Evolutionary conservation across 192 early-diverging fungal genomes (phyloP).

Genomic region (Podila epigama): DNA sequence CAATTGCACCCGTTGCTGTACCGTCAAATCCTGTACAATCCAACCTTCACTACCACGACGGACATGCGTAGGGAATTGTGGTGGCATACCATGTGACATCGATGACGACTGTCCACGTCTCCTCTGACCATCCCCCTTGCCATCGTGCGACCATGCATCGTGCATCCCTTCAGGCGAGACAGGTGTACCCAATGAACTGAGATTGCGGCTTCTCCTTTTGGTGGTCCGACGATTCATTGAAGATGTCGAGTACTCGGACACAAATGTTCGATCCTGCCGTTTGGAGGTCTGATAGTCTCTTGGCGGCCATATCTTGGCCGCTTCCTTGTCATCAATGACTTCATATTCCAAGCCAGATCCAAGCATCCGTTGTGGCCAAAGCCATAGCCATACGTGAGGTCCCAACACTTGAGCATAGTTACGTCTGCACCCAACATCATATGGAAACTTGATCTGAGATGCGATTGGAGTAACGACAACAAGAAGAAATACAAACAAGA

Average conservation of each 20-base stretch:
- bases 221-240: constrained; percentile 8
- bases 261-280: constrained; percentile 21
- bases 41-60: constrained; percentile 47
- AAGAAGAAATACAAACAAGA: background rate
- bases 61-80: constrained; percentile 40
- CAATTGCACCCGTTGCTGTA: constrained; percentile 46
- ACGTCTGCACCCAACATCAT: constrained; percentile 71
- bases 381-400: constrained; percentile 67
- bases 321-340: constrained; percentile 56
- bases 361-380: constrained; percentile 60
- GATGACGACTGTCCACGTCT: background rate
- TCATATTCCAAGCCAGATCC: constrained; percentile 76
- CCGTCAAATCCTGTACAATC: constrained; percentile 49
- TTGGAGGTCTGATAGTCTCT: constrained; percentile 63
- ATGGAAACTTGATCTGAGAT: constrained; percentile 66
- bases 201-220: background rate
- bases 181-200: constrained; percentile 16
- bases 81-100: background rate
- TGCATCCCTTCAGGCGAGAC: background rate
- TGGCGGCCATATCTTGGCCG: constrained; percentile 72
- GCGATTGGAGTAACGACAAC: constrained; percentile 5
- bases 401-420: constrained; percentile 81
- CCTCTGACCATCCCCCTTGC: background rate
- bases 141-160: too few species aligned
- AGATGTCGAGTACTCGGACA: constrained; percentile 34